Base-by-base conservation (phyloP, 257 asterid genomes). In the Oldenlandia corymbosa region DNA sequence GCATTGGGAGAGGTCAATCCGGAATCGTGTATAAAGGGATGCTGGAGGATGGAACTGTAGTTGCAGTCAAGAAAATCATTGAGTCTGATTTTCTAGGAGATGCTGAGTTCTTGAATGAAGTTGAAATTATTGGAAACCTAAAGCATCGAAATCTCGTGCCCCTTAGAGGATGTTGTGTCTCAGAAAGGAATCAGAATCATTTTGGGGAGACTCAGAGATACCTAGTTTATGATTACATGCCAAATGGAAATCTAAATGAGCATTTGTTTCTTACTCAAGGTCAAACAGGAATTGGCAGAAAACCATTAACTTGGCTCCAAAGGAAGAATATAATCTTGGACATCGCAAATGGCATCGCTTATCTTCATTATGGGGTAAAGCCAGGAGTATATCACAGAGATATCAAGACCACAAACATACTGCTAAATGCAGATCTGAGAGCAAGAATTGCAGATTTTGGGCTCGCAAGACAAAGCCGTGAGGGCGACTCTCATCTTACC, bases 351-450 rank as follows among this genome's bases (percentile, higher is more conserved):
- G 94, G 79, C 13, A 36, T 85, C 30, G 79, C 75, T 36, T 85
- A 85, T 68, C 89, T 85, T 45, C 94, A 85, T 39, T 68, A 74
- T 20, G 94, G 89, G 14, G 83, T 85, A 59, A 77, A 66, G 24
- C 94, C 94, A 12, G 84, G 88, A 1, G 77, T 85, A 39, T 83
- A 81, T 37, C 94, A 85, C 49, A 77, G 90, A 39, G 94, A 85
- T 20, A 83, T 85, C 37, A 85, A 85, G 80, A 79, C 83, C 3
- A 75, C 88, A 21, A 85, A 85, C 83, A 85, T 85, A 64, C 71
- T 83, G 34, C 57, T 85, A 8, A 90, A 83, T 65, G 69, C 68
- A 26, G 28, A 36, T 41, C 83, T 83, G 94, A 83, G 84, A 43
- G 94, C 88, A 7, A 62, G 79, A 57, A 79, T 85, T 12, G 84